Evolutionary conservation across 768 basidiomycete species (phyloP), one percentile per base, ranked within the genome.

Genomic region (Xerocomus spinulosus): DNA sequence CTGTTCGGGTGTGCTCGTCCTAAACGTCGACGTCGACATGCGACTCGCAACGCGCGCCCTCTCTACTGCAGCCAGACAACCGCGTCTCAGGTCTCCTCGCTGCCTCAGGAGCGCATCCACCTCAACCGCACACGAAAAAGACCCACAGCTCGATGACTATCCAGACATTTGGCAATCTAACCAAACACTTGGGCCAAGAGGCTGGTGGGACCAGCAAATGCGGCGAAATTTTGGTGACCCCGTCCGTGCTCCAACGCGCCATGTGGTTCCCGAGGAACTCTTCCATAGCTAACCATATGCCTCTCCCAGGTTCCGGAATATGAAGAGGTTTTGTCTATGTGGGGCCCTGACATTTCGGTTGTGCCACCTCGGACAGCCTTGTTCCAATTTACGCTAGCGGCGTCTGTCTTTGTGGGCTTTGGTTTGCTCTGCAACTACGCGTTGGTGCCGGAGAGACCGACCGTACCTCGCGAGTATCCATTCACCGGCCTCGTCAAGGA

Each of bases 251-350:
- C 50, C 52, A 41, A 20, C n/a, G 49, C 39, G 13, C 49, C 43
- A 36, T 18, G 37, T 46, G 52, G 30, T 29, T 26, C 30, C 23
- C 5, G 13, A 26, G 34, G 48, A 24, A 26, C 30, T 41, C 30
- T 54, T 9, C 29, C 15, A 52, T 43, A 48, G 53, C 51, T 54
- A 40, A 60, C 38, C 58, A 46, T 42, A 47, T 33, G 51, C 21
- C 36, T n/a, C 26, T 32, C 32, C 37, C 58, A 92, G 90, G 67
- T 90, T 26, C 89, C 87, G 50, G 87, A 90, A 66, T 74, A 80
- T 59, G 87, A 91, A 43, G 90, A 92, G 58, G 71, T 87, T 20
- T 67, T 85, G 47, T 88, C 85, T 30, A 88, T 92, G 85, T 92
- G 87, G 87, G 87, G 88, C 21, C 88, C 88, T 18, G 90, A 92